Evolutionary conservation across 495 filamentous ascomycete genomes (phyloP), one percentile per base, ranked within the genome.

Genomic region (Tuber umbilicatum): DNA sequence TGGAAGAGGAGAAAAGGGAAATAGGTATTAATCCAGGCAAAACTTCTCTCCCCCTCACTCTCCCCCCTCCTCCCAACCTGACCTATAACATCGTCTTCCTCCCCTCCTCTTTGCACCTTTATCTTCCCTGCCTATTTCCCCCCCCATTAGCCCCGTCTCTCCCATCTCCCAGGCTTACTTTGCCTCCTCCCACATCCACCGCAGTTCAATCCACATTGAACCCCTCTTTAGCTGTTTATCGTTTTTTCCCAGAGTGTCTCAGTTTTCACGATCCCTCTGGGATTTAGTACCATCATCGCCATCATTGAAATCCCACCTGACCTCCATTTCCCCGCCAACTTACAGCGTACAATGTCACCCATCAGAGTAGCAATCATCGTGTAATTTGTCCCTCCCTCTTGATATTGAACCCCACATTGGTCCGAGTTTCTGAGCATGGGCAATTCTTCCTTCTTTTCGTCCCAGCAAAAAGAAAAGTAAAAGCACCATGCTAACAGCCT

Each of bases 281-380:
- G 55, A 31, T 64, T 17, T 64, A 64, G 27, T 35, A 64, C 14
- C 27, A 64, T 64, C 3, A 60, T 60, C 47, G 14, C 10, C 50
- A 60, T 60, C 55, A 60, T 60, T 64, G 27, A 64, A 64, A 31
- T 14, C 27, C 5, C 55, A 64, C 27, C 27, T 35, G 19, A 19
- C 55, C 55, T 14, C 50, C n/a, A 60, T 60, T 60, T 60, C n/a
- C 50, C 50, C 16, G 31, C 50, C 50, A 60, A 2, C 27, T 16
- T 64, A 31, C 27, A 64, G 27, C 55, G 55, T 35, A 74, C 68
- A 50, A 78, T 78, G 76, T 45, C 69, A 31, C 74, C 75, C 45
- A 72, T 76, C 38, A 76, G 67, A 73, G 76, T 78, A 27, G 76
- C 70, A n/a, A 74, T 78, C 35, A 73, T 78, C 9, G 76, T 78